Conservation (phyloP, 441 rosid genomes). For the Caryocar brasiliense region DNA sequence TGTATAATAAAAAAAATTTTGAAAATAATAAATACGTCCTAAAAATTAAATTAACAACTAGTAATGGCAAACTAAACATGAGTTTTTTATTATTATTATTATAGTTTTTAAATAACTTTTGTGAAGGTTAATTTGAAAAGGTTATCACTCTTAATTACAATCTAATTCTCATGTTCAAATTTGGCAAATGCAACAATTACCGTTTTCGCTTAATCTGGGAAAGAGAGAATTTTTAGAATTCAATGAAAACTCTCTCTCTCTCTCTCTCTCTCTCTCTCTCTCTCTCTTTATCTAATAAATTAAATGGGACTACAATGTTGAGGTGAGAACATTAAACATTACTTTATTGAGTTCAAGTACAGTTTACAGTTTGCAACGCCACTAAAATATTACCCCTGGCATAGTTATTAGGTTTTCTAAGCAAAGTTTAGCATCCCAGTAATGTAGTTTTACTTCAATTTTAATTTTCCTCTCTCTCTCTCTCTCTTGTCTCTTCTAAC, state of each 20-base stretch:
- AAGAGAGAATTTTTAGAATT: conserved; percentile 24
- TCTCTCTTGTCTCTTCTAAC: not conserved
- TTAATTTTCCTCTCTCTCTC: conserved; percentile 4
- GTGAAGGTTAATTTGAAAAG: not conserved
- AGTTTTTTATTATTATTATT: too few relatives aligned
- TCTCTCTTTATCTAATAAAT: not conserved
- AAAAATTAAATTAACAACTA: too few relatives aligned
- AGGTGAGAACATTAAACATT: conserved; percentile 11
- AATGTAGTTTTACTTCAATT: not conserved
- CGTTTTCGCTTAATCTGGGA: conserved; percentile 13
- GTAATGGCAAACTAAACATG: too few relatives aligned
- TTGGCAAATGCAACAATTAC: not conserved
- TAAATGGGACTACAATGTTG: conserved; percentile 4
- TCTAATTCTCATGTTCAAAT: conserved; percentile 1
- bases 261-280: not conserved
- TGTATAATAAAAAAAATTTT: too few relatives aligned
- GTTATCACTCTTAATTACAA: not conserved
- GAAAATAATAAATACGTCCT: too few relatives aligned
- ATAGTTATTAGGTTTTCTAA: conserved; percentile 15
- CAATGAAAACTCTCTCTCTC: conserved; percentile 14
- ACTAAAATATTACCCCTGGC: not conserved
- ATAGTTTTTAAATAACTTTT: not conserved
- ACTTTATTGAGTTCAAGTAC: conserved; percentile 16
- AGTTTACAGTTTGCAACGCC: conserved; percentile 15
- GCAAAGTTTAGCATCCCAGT: not conserved